Evolutionary conservation across 305 asterid species (phyloP).

Genomic region (Fraxinus sp.): DNA sequence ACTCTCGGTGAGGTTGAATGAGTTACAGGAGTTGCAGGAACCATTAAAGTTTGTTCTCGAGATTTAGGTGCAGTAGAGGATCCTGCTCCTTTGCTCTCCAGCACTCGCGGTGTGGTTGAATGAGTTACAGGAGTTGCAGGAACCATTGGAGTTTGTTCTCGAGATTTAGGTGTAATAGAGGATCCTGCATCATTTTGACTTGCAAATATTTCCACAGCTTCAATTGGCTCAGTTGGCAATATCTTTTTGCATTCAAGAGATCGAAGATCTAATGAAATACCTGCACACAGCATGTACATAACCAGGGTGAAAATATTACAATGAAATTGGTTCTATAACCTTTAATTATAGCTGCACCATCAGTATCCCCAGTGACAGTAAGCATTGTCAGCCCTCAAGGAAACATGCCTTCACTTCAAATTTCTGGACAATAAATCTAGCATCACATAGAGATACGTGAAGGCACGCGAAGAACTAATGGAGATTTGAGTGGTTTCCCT

Average conservation of each 20-base stretch:
- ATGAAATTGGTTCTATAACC: background rate
- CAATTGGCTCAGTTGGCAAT: conserved; percentile 22
- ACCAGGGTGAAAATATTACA: background rate
- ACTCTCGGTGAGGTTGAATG: conserved; percentile 34
- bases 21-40: conserved; percentile 64
- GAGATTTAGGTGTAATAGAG: conserved; percentile 21
- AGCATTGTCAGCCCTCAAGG: background rate
- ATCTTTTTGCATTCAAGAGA: conserved; percentile 26
- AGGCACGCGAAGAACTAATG: background rate
- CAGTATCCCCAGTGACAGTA: background rate
- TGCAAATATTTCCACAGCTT: conserved; percentile 22
- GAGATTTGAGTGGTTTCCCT: background rate
- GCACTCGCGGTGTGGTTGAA: conserved; percentile 35
- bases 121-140: conserved; percentile 59
- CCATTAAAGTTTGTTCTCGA: conserved; percentile 45
- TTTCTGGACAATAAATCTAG: background rate
- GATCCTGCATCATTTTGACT: conserved; percentile 24
- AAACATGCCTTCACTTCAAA: background rate
- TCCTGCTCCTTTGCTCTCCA: conserved; percentile 35
- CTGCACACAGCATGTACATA: conserved; percentile 34
- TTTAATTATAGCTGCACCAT: background rate
- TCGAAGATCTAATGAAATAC: conserved; percentile 34
- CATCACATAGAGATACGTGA: background rate
- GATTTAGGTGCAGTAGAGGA: conserved; percentile 3
- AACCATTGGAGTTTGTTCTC: conserved; percentile 50